A percentile compares a stretch with the other conserved stretches of the same genome.
Conservation (phyloP, 148 eudicot species). For the Vaccinium corymbosum region DNA sequence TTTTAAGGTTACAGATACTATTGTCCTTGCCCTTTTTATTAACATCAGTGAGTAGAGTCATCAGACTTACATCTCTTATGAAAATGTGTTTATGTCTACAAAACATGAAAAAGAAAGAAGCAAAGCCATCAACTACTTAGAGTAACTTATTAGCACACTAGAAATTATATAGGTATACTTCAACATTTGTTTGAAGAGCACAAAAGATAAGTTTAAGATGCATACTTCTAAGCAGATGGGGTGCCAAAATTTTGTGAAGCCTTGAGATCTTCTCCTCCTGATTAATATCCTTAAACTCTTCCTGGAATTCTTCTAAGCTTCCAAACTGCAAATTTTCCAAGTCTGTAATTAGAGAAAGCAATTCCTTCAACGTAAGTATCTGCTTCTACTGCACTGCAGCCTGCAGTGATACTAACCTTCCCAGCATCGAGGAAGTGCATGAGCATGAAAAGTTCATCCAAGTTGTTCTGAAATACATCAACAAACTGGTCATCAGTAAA, state of each 20-base stretch:
- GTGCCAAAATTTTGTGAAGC: slow-evolving; percentile 95
- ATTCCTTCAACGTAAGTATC: slow-evolving; percentile 9
- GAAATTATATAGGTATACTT: not conserved
- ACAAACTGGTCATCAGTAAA: not conserved
- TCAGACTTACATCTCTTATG: not conserved
- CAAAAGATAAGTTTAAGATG: slow-evolving; percentile 14
- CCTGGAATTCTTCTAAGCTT: slow-evolving; percentile 95
- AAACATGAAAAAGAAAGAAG: not conserved
- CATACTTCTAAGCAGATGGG: slow-evolving; percentile 95
- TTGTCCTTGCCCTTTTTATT: not conserved
- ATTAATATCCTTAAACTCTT: slow-evolving; percentile 95
- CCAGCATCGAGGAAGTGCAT: slow-evolving; percentile 99
- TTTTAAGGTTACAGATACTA: not conserved
- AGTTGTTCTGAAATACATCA: slow-evolving; percentile 70
- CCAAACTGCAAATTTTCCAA: slow-evolving; percentile 58
- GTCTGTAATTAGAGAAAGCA: slow-evolving; percentile 7
- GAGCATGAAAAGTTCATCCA: slow-evolving; percentile 99
- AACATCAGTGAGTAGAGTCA: not conserved
- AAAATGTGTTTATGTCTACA: not conserved
- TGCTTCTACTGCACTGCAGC: slow-evolving; percentile 16
- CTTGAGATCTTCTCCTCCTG: slow-evolving; percentile 97
- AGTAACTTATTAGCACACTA: not conserved
- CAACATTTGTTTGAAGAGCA: not conserved
- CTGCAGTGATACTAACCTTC: slow-evolving; percentile 57
- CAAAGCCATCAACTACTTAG: not conserved